Conservation (phyloP, 2,329 filamentous ascomycete genomes). For the Bipolaris victoriae region DNA sequence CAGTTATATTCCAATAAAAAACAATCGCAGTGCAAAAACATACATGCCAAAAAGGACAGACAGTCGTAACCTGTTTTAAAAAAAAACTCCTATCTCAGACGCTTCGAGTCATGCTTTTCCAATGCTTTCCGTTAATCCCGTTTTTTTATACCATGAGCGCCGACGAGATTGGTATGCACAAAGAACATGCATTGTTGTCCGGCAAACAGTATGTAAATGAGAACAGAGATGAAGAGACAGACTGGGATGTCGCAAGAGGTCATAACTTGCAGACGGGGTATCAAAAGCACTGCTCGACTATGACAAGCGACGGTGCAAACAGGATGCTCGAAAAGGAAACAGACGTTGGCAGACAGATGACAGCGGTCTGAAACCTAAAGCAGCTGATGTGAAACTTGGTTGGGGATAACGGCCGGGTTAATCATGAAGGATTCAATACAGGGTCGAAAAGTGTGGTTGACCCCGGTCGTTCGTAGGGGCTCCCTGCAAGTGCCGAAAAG, state of each 20-base stretch:
- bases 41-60: conserved; percentile 6
- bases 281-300: conserved; percentile 15
- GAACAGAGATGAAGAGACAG: conserved; percentile 9
- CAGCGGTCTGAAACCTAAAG: conserved; percentile 34
- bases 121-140: conserved; percentile 2
- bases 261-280: conserved; percentile 28
- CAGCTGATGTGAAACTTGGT: conserved; percentile 30
- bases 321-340: conserved; percentile 11
- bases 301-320: not conserved
- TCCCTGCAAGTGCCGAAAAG: conserved; percentile 44
- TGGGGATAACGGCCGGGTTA: conserved; percentile 23
- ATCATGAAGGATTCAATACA: conserved; percentile 30
- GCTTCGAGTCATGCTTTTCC: conserved; percentile 14
- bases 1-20: not conserved
- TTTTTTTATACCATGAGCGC: conserved; percentile 7
- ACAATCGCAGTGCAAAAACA: conserved; percentile 6
- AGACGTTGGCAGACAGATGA: conserved; percentile 11
- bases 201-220: conserved; percentile 10
- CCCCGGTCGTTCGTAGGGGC: conserved; percentile 44
- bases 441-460: conserved; percentile 32
- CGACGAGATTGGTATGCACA: conserved; percentile 1
- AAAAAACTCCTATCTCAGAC: not conserved
- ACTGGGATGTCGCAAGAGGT: conserved; percentile 20
- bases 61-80: conserved; percentile 4
- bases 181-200: not conserved